Evolutionary conservation across 2,329 filamentous ascomycete genomes (phyloP).

Genomic region (Rhynchosporium agropyri): DNA sequence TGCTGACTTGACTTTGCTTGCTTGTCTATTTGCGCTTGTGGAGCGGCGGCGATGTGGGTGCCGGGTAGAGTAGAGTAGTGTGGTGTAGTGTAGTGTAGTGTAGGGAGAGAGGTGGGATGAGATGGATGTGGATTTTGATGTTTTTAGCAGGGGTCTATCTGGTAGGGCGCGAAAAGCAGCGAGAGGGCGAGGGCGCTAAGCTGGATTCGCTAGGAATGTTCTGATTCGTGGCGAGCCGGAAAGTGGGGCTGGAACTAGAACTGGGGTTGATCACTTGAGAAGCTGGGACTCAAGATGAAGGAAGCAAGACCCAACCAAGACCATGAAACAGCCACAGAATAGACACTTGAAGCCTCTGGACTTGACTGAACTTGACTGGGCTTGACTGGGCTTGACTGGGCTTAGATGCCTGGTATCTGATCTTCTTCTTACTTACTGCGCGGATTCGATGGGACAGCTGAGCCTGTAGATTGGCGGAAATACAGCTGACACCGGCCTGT

Average conservation of each 20-base stretch:
- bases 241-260: background rate
- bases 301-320: background rate
- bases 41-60: background rate
- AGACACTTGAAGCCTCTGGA: too few relatives aligned
- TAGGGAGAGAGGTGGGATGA: background rate
- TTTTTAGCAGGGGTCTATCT: constrained; percentile 13
- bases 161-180: constrained; percentile 7
- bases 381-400: background rate
- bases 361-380: too few relatives aligned
- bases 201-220: constrained; percentile 1
- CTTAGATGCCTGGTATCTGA: background rate
- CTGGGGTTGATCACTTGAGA: constrained; percentile 5
- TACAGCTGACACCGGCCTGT: constrained; percentile 23
- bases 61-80: too few relatives aligned
- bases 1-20: constrained; percentile 14
- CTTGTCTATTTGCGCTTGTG: constrained; percentile 7
- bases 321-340: background rate
- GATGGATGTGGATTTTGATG: constrained; percentile 25
- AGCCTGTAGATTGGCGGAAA: constrained; percentile 7
- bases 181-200: constrained; percentile 4
- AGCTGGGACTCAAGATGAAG: background rate
- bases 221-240: constrained; percentile 14
- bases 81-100: background rate
- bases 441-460: background rate
- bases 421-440: constrained; percentile 2